Base-by-base conservation (phyloP, 192 early-diverging fungal species). In the Cetraspora pellucida region DNA sequence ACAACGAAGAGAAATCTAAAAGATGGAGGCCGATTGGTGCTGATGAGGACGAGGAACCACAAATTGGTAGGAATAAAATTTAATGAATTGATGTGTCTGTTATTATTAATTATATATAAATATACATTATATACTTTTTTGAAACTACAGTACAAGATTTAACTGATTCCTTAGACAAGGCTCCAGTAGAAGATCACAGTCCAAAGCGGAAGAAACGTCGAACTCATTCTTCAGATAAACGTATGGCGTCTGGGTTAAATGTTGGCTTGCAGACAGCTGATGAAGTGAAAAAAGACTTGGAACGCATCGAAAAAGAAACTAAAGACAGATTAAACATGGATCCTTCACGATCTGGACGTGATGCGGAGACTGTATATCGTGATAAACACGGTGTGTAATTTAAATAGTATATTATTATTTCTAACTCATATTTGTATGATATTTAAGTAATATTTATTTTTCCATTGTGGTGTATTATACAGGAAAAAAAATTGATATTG, bases 401-500 rank as follows among this genome's bases (percentile, higher is more conserved):
- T 37, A 8, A 14, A 43, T 23, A 50, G 10, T 25, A 28, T 67
- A 44, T 28, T 61, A 72, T 52, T 67, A 52, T 17, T 27, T 25
- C 52, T 23, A 60, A 74, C 21, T 44, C 8, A 25, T 44, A 19
- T 10, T 27, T 10, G 9, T 31, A 63, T 47, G 63, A 28, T 44
- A 64, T 54, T 21, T 16, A 25, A 27, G 43, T 6, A 37, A 50
- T 72, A 1, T 52, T 21, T 1, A 30, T 11, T 58, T 25, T 13
- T 46, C 11, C 47, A 31, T 68, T 28, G 21, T 46, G 65, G 47
- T 49, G 58, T 46, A 52, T 37, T 66, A 72, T 28, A 81, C 77
- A 28, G 80, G 81, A 49, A 86, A 82, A 74, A 87, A 86, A 46
- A 73, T 81, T 44, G 84, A 89, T 28, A 81, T 81, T 46, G 84